A percentile compares a stretch with the other conserved stretches of the same genome.
These are phyloP conservation scores for Lasiosphaeria hispida DNA, from an alignment of 495 filamentous ascomycete species.

Conservation along the genomic window DNA sequence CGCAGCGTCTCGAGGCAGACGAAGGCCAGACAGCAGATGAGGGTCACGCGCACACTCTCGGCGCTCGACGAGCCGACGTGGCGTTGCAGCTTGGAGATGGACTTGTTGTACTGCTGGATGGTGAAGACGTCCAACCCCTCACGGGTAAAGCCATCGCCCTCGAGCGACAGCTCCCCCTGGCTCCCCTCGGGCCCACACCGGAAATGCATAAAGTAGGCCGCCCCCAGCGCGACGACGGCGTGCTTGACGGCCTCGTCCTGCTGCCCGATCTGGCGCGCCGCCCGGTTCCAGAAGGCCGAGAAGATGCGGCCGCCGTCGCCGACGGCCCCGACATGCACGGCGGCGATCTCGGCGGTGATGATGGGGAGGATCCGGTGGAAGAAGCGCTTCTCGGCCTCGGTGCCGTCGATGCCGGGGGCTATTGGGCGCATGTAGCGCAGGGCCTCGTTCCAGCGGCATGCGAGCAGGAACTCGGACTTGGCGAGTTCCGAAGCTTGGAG, in stretches of 20 bases:
- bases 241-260: slow-evolving; percentile 40
- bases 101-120: slow-evolving; percentile 43
- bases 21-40: slow-evolving; percentile 40
- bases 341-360: slow-evolving; percentile 8
- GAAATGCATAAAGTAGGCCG: slow-evolving; percentile 27
- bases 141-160: slow-evolving; percentile 17
- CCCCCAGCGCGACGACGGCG: slow-evolving; percentile 39
- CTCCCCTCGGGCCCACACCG: slow-evolving; percentile 1
- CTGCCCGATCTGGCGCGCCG: slow-evolving; percentile 31
- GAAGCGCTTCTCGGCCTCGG: slow-evolving; percentile 33
- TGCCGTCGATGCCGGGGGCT: slow-evolving; percentile 36
- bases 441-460: slow-evolving; percentile 31
- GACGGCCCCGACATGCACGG: slow-evolving; percentile 8
- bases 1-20: slow-evolving; percentile 40
- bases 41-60: slow-evolving; percentile 33
- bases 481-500: slow-evolving; percentile 24
- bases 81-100: slow-evolving; percentile 33
- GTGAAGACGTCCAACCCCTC: slow-evolving; percentile 36
- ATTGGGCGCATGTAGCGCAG: slow-evolving; percentile 36
- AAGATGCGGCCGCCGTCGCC: slow-evolving; percentile 10
- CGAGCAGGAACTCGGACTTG: slow-evolving; percentile 30
- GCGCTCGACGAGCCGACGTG: slow-evolving; percentile 27
- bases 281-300: slow-evolving; percentile 36
- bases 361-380: slow-evolving; percentile 32
- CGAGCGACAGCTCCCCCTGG: too few relatives aligned